Evolutionary conservation across 352 stramenopile species (phyloP).

Genomic region (Phytophthora aleatoria): DNA sequence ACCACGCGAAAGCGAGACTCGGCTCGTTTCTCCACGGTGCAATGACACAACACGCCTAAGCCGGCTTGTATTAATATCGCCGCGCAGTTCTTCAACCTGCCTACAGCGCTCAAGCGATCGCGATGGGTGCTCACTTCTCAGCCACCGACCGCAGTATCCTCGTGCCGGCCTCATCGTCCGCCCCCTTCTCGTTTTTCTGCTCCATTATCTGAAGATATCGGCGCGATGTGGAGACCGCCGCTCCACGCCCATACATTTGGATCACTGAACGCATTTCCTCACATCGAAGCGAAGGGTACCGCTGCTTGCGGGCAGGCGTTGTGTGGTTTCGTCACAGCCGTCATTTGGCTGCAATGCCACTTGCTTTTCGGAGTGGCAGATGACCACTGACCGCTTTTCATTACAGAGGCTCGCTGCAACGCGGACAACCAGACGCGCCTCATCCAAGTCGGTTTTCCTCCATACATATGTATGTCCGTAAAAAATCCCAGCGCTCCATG

Average conservation of each 20-base stretch:
- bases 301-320: constrained; percentile 3
- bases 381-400: constrained; percentile 1
- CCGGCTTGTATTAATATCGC: no score
- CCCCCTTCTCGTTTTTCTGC: constrained; percentile 12
- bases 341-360: constrained; percentile 11
- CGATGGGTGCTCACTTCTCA: background rate
- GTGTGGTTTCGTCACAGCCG: constrained; percentile 6
- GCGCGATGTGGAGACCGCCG: constrained; percentile 15
- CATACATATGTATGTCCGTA: constrained; percentile 16
- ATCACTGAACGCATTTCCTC: constrained; percentile 13
- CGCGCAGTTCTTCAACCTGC: background rate
- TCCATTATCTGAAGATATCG: constrained; percentile 17
- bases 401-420: constrained; percentile 5
- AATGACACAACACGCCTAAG: constrained; percentile 4
- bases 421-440: constrained; percentile 8
- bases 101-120: background rate
- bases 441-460: constrained; percentile 15
- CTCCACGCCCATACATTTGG: constrained; percentile 10
- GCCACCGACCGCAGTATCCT: background rate
- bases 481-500: constrained; percentile 20
- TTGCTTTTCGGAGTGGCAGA: constrained; percentile 13
- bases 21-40: constrained; percentile 12
- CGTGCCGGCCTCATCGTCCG: constrained; percentile 7
- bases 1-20: constrained; percentile 16
- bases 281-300: background rate